These are phyloP conservation scores for Podila horticola DNA, from an alignment of 192 early-diverging fungal species.

Conservation along the genomic window DNA sequence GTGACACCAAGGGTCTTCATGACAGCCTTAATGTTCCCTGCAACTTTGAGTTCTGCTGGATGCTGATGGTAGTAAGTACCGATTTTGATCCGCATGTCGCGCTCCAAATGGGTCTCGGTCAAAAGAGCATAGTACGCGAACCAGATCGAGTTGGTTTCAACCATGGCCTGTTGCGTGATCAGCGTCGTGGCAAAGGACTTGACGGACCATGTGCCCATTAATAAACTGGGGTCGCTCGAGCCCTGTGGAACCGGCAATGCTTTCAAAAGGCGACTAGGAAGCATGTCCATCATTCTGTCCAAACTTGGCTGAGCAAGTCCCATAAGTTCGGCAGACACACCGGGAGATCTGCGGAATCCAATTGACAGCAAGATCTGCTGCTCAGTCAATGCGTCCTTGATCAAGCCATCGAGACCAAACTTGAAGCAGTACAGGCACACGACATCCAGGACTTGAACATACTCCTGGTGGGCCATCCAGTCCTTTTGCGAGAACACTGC, in stretches of 20 bases:
- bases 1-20: conserved; percentile 44
- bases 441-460: conserved; percentile 26
- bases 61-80: conserved; percentile 37
- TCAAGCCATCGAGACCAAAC: conserved; percentile 15
- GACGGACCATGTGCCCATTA: conserved; percentile 62
- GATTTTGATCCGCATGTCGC: conserved; percentile 40
- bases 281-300: conserved; percentile 43
- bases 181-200: conserved; percentile 52
- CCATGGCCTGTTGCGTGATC: conserved; percentile 56
- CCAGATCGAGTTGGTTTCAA: conserved; percentile 54
- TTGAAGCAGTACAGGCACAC: conserved; percentile 24
- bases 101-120: conserved; percentile 53
- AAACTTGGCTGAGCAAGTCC: conserved; percentile 39
- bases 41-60: conserved; percentile 25
- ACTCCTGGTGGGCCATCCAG: conserved; percentile 49
- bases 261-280: conserved; percentile 49
- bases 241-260: conserved; percentile 49
- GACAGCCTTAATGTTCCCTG: conserved; percentile 38
- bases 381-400: conserved; percentile 30
- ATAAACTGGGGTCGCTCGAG: conserved; percentile 54
- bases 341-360: conserved; percentile 34
- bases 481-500: conserved; percentile 44
- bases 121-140: conserved; percentile 60
- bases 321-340: conserved; percentile 46
- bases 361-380: conserved; percentile 47